These are phyloP conservation scores for Begonia loranthoides DNA, from an alignment of 306 rosid genomes.

Conservation along the genomic window DNA sequence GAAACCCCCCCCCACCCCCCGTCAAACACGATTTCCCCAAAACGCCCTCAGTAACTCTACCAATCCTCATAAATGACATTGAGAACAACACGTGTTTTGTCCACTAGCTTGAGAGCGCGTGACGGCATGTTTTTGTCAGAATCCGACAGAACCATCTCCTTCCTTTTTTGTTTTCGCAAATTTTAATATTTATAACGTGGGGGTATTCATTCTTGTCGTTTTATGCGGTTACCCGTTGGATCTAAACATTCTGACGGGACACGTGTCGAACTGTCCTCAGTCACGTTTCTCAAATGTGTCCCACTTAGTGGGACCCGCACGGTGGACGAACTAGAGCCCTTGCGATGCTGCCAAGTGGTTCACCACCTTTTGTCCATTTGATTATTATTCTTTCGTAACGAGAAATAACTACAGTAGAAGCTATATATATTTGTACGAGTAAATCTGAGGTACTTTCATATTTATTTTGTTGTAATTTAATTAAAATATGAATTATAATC, in stretches of 20 bases:
- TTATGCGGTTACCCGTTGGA: constrained; percentile 17
- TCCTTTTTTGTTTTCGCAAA: not conserved
- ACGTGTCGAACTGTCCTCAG: constrained; percentile 22
- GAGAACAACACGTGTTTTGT: constrained; percentile 48
- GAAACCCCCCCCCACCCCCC: constrained; percentile 15
- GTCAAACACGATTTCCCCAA: not conserved
- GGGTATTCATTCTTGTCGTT: constrained; percentile 53
- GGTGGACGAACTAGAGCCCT: no score
- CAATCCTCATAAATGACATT: constrained; percentile 15
- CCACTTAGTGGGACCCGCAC: not conserved
- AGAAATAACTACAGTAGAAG: no score
- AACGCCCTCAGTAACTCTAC: constrained; percentile 4
- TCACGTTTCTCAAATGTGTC: constrained; percentile 21
- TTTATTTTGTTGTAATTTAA: no score
- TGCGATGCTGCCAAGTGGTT: no score
- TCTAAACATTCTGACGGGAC: constrained; percentile 17
- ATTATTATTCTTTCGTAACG: constrained; percentile 15
- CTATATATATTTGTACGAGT: no score
- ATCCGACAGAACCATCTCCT: constrained; percentile 8
- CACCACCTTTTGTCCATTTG: no score
- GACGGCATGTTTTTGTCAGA: constrained; percentile 62
- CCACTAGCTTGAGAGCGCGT: constrained; percentile 33
- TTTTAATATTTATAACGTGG: constrained; percentile 4
- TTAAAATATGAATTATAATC: no score
- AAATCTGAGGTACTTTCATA: no score